Evolutionary conservation across 148 eudicot genomes (phyloP), one percentile per base, ranked within the genome.

Genomic region (Nepenthes gracilis): DNA sequence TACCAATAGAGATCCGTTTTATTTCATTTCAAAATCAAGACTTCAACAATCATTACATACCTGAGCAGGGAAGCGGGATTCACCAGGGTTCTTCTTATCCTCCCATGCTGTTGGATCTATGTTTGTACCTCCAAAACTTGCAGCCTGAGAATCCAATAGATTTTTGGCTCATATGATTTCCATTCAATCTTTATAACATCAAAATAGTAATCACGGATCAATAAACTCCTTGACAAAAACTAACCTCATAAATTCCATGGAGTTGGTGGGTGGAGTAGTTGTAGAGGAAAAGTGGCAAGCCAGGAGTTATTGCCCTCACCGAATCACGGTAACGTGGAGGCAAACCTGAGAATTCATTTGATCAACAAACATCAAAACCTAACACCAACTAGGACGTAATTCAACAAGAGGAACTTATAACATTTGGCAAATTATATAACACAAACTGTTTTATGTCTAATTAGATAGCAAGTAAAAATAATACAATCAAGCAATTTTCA

Each of bases 51-150:
- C 23, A 23, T 23, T 23, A 23, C 23, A 23, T 23, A 90, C 97
- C 95, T 93, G 99, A 77, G 97, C 99, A 67, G 99, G 99, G 68
- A 93, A 93, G 34, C 99, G 95, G 1, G 97, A 89, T 81, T 93
- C 99, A 33, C 96, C 95, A 12, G 77, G 86, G 80, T 93, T 93
- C 75, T 93, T 93, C 75, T 93, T 89, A 81, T 93, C 99, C 77
- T 93, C 99, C 99, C 99, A 93, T 2, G 99, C 99, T 4, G 81
- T 49, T 15, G 96, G 87, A 65, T 93, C 99, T 64, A 93, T 86
- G 67, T 93, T 93, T 2, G 99, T 75, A 63, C 95, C 99, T 35
- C 99, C 99, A 80, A 93, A 93, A 64, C 96, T 88, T 54, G 99
- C 88, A 62, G 99, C 99, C 99, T 93, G 84, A 33, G 61, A 40